These are phyloP conservation scores for Aspergillus conjunctus DNA, from an alignment of 495 filamentous ascomycete species.

Conservation along the genomic window DNA sequence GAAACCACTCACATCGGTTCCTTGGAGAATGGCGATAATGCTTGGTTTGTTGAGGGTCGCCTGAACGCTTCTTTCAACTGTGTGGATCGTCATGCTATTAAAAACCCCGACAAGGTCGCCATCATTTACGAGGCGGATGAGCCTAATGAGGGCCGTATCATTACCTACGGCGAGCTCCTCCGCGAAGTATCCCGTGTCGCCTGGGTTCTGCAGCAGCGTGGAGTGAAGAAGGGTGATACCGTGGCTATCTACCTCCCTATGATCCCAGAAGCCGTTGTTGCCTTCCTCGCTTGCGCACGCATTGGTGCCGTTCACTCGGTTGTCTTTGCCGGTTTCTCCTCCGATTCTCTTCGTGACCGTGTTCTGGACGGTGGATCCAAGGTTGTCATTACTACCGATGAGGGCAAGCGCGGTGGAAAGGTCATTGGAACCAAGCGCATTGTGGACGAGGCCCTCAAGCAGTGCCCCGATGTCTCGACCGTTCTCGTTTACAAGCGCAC, in stretches of 20 bases:
- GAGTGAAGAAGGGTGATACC: constrained; percentile 96
- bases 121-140: constrained; percentile 99
- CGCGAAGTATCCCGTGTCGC: constrained; percentile 87
- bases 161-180: constrained; percentile 93
- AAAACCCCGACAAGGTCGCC: constrained; percentile 86
- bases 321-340: constrained; percentile 97
- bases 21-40: constrained; percentile 77
- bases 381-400: constrained; percentile 94
- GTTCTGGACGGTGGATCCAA: constrained; percentile 87
- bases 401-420: constrained; percentile 97
- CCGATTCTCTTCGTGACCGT: constrained; percentile 94
- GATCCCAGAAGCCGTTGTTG: constrained; percentile 93
- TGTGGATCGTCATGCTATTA: constrained; percentile 92
- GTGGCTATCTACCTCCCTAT: constrained; percentile 98
- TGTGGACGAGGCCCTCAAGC: constrained; percentile 96
- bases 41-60: constrained; percentile 93
- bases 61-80: constrained; percentile 98
- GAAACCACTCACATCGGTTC: constrained; percentile 83
- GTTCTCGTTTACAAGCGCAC: constrained; percentile 95
- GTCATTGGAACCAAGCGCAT: constrained; percentile 99
- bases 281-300: constrained; percentile 86
- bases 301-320: constrained; percentile 98
- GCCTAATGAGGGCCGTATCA: constrained; percentile 78
- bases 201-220: constrained; percentile 87
- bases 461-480: constrained; percentile 87